Base-by-base conservation (phyloP, 2,329 filamentous ascomycete species). In the Cephalotrichum gorgonifer region DNA sequence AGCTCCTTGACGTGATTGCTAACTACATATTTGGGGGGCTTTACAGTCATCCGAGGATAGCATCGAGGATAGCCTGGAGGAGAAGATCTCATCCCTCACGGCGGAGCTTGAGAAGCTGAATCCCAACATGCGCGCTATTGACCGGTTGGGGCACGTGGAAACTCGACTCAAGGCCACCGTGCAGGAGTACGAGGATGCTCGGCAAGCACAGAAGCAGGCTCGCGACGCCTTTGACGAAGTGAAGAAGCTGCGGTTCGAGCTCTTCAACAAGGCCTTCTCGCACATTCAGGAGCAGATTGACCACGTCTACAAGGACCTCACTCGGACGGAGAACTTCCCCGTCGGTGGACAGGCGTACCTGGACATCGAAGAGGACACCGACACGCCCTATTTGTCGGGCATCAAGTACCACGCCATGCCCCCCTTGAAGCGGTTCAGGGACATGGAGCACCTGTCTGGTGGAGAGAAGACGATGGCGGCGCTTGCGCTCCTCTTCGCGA, bases 341-440 rank as follows among this genome's bases (percentile, higher is more conserved):
- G 76, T 97, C n/a, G 93, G 93, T 57, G 93, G 93, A 8, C 79
- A 83, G 64, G 80, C 81, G 1, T 95, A 95, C 62, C 81, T 98
- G 44, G 90, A 96, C 61, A 90, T 94, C 51, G 81, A 85, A 64
- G 90, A 95, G 63, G 91, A 98, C 64, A 87, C 85, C n/a, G 89
- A 95, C 54, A 91, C 95, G 60, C 93, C 93, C 1, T 98, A 97
- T 64, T 79, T 96, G 4, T 88, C 87, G 38, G 93, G 93, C 28
- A 89, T 98, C 68, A 96, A 95, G 62, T 98, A 98, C 68, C 90
- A 97, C 63, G 94, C 93, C 54, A 98, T 97, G 90, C 93, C 93
- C 20, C 93, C 93, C 1, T 80, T 96, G 54, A 98, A 98, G 71
- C 88, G 93, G 43, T 98, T 98, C 78, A 81, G 93, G 58, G 94